Percentiles rank a stretch among this genome's conserved stretches.
phyloP scores from a whole-genome alignment of 169 alveolate genomes.

The Eimeria sp. region DNA sequence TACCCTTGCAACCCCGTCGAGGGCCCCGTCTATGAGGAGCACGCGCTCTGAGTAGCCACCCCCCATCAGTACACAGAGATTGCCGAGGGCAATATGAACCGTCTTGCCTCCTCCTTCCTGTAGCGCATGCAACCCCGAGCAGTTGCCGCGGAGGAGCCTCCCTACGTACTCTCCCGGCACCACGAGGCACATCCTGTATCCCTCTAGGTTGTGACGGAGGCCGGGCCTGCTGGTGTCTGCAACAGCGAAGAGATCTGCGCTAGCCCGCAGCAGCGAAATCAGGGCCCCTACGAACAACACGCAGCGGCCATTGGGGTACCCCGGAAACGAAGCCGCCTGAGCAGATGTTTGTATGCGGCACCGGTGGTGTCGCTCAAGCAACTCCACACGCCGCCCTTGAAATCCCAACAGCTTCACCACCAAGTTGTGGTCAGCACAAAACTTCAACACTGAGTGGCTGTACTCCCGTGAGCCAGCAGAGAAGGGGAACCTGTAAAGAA shows the following conservation, averaged over 20 bases:
- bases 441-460: slow-evolving; percentile 60
- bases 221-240: slow-evolving; percentile 78
- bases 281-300: slow-evolving; percentile 67
- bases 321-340: slow-evolving; percentile 74
- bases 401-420: slow-evolving; percentile 75
- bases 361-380: slow-evolving; percentile 53
- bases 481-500: slow-evolving; percentile 54
- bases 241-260: slow-evolving; percentile 73
- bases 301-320: slow-evolving; percentile 78
- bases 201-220: slow-evolving; percentile 45
- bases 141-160: slow-evolving; percentile 70
- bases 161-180: slow-evolving; percentile 79
- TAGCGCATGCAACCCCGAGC: slow-evolving; percentile 78
- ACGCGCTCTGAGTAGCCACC: slow-evolving; percentile 75
- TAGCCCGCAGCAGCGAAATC: slow-evolving; percentile 33
- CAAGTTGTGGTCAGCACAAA: slow-evolving; percentile 78
- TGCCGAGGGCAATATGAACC: slow-evolving; percentile 72
- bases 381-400: slow-evolving; percentile 71
- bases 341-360: slow-evolving; percentile 78
- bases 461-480: slow-evolving; percentile 33
- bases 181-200: slow-evolving; percentile 69
- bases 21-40: slow-evolving; percentile 63
- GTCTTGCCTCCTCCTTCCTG: slow-evolving; percentile 75
- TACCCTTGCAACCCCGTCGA: slow-evolving; percentile 73
- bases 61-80: slow-evolving; percentile 64